Evolutionary conservation across 805 yeast species (phyloP).

Genomic region (Candida ponderosae): DNA sequence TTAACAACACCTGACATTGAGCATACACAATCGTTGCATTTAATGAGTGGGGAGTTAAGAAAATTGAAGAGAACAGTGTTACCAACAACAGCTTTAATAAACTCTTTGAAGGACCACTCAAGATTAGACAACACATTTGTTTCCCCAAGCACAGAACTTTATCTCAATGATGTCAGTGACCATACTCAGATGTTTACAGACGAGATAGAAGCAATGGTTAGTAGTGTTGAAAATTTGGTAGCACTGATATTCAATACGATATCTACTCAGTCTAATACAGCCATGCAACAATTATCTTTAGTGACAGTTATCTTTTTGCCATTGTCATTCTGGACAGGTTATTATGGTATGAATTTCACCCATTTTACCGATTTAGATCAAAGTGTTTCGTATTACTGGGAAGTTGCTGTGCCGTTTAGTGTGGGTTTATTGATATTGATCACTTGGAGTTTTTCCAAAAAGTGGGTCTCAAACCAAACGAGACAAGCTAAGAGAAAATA

Average conservation of each 20-base stretch:
- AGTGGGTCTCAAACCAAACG: slow-evolving; percentile 1
- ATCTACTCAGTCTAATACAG: slow-evolving; percentile 44
- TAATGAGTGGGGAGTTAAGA: slow-evolving; percentile 46
- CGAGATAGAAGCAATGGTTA: slow-evolving; percentile 46
- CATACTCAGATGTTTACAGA: slow-evolving; percentile 44
- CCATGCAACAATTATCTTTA: slow-evolving; percentile 45
- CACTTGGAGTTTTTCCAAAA: slow-evolving; percentile 20
- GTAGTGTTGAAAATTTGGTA: slow-evolving; percentile 41
- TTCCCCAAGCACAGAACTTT: slow-evolving; percentile 36
- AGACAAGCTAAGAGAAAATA: slow-evolving; percentile 1
- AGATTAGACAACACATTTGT: slow-evolving; percentile 18
- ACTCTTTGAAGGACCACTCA: slow-evolving; percentile 35
- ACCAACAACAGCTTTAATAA: slow-evolving; percentile 40
- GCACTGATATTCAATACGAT: slow-evolving; percentile 50
- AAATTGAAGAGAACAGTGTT: slow-evolving; percentile 36
- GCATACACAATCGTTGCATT: slow-evolving; percentile 45
- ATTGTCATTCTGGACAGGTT: slow-evolving; percentile 52
- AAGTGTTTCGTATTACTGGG: slow-evolving; percentile 23
- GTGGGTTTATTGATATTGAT: slow-evolving; percentile 26
- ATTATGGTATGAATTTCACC: slow-evolving; percentile 41
- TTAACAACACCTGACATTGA: slow-evolving; percentile 39
- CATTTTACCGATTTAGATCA: slow-evolving; percentile 25
- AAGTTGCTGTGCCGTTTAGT: slow-evolving; percentile 28
- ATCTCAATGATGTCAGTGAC: slow-evolving; percentile 49
- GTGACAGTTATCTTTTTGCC: slow-evolving; percentile 55